These are phyloP conservation scores for Russula sp. DNA, from an alignment of 768 basidiomycete genomes.

Conservation along the genomic window DNA sequence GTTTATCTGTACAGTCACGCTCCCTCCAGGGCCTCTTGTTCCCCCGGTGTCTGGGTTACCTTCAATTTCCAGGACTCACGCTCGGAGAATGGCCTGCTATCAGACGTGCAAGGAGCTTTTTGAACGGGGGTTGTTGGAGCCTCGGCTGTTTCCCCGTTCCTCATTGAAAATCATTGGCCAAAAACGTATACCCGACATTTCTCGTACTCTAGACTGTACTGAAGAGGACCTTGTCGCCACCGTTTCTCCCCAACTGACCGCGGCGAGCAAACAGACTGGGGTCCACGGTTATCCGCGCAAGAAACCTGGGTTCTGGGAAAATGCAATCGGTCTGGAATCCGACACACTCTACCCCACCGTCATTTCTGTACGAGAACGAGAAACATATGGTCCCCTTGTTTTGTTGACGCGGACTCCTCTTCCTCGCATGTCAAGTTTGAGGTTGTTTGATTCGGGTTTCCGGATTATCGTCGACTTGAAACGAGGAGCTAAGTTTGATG, in stretches of 20 bases:
- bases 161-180: conserved; percentile 21
- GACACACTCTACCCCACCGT: conserved; percentile 52
- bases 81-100: conserved; percentile 56
- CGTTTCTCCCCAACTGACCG: neutral
- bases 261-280: conserved; percentile 30
- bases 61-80: conserved; percentile 43
- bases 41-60: conserved; percentile 40
- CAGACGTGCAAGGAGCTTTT: conserved; percentile 48
- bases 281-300: conserved; percentile 53
- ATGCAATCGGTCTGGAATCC: conserved; percentile 31
- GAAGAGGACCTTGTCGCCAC: conserved; percentile 9
- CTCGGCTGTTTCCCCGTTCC: conserved; percentile 31
- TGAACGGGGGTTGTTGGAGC: conserved; percentile 46
- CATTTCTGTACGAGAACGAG: conserved; percentile 35
- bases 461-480: conserved; percentile 39
- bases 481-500: conserved; percentile 43
- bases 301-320: conserved; percentile 62
- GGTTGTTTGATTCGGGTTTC: conserved; percentile 52
- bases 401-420: conserved; percentile 64
- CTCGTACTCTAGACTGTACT: conserved; percentile 15
- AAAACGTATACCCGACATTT: conserved; percentile 15
- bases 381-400: conserved; percentile 51
- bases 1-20: conserved; percentile 45
- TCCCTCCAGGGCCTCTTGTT: conserved; percentile 41
- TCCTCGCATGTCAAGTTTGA: conserved; percentile 50